Evolutionary conservation across 805 yeast species (phyloP).

Genomic region (Yarrowia sp.): DNA sequence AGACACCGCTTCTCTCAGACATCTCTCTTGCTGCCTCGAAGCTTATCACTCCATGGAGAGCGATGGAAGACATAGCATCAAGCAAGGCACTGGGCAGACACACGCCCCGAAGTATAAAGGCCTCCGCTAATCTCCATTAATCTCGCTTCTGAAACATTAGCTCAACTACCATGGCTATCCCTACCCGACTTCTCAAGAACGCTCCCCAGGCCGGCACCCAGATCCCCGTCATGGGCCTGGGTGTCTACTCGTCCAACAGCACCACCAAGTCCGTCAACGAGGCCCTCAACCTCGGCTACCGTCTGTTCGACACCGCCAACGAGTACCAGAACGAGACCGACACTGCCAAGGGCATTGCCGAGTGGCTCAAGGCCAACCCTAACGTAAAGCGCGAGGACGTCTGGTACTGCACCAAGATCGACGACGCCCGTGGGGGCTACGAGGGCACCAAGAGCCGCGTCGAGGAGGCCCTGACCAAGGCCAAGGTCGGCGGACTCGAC

Average conservation of each 20-base stretch:
- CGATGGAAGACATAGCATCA: neutral
- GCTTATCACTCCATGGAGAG: neutral
- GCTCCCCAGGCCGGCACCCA: slow-evolving; percentile 44
- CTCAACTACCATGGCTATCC: neutral
- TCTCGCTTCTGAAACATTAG: neutral
- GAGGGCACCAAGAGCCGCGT: slow-evolving; percentile 63
- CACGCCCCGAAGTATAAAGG: slow-evolving; percentile 2
- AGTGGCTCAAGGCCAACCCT: slow-evolving; percentile 62
- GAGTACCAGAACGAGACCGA: slow-evolving; percentile 72
- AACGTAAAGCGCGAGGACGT: slow-evolving; percentile 71
- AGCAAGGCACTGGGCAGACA: neutral
- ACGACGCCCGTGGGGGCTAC: slow-evolving; percentile 58
- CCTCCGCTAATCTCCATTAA: neutral
- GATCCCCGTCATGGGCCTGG: slow-evolving; percentile 70
- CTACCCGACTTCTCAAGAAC: slow-evolving; percentile 17
- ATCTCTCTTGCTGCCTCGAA: slow-evolving; percentile 2
- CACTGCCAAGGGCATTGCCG: slow-evolving; percentile 61
- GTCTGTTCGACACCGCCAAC: slow-evolving; percentile 69
- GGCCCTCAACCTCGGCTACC: slow-evolving; percentile 81
- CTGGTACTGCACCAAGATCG: slow-evolving; percentile 76
- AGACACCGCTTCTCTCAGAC: neutral
- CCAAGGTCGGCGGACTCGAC: slow-evolving; percentile 64
- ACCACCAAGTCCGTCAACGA: slow-evolving; percentile 70
- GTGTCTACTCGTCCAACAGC: slow-evolving; percentile 47
- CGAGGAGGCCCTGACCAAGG: slow-evolving; percentile 62